Evolutionary conservation across 805 yeast species (phyloP), one percentile per base, ranked within the genome.

Genomic region (Clavispora vitiphila): DNA sequence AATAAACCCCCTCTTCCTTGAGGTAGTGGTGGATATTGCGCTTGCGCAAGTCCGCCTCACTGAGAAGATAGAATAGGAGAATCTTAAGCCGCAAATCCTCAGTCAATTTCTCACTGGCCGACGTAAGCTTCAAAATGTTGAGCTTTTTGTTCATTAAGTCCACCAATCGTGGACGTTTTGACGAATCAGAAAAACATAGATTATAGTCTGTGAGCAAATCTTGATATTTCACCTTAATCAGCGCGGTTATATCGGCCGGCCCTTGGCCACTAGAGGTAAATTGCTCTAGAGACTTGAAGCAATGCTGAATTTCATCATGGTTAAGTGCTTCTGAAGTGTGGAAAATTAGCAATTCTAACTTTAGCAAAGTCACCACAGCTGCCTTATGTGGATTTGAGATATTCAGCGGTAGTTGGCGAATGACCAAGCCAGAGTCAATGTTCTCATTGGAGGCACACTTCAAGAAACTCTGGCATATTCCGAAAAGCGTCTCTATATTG

Each of bases 201-300:
- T 58, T 62, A 42, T 55, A 62, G 46, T 69, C 73, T 8, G 64
- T 56, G 25, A 46, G 39, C 22, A 68, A 46, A 46, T 69, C 74
- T 22, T 55, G 50, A 39, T 58, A 60, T 47, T 58, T 64, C 38
- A 63, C 44, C 42, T 54, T 55, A 11, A 57, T 44, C n/a, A 49
- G 37, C 1, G 42, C 26, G 2, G 46, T 35, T 38, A 35, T 35
- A 10, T 41, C 15, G 5, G 42, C 40, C 4, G 38, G 8, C 24
- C 7, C 30, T 26, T 26, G 30, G 30, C n/a, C 16, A n/a, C 15
- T 19, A 19, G 22, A 22, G 24, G 24, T 35, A 8, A 43, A 18
- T 4, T 38, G 18, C 16, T 46, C 41, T 16, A 50, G 39, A 8
- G 41, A 18, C 19, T 39, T 42, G 38, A 49, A 34, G 22, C 29